A percentile compares a stretch with the other conserved stretches of the same genome.
Evolutionary conservation across 164 flowering plant species (phyloP).

Genomic region (Magnolia sinica): DNA sequence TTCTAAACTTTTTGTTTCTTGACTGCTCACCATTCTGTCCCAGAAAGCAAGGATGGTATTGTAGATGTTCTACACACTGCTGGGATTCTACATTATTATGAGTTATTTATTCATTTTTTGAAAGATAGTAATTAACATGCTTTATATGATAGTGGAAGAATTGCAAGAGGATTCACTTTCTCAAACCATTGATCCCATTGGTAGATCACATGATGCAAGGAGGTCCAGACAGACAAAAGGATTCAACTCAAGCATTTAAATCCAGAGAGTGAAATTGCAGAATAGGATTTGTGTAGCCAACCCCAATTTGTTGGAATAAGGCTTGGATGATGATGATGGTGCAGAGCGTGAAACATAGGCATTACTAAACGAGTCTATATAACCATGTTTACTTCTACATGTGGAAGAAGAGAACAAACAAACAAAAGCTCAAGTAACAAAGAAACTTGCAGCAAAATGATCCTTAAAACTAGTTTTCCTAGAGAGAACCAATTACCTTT

Average conservation of each 20-base stretch:
- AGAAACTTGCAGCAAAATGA: neutral
- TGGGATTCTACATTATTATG: too few species aligned
- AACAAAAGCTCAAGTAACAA: neutral
- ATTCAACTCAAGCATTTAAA: neutral
- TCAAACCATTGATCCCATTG: neutral
- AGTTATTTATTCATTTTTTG: too few species aligned
- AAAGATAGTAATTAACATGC: neutral
- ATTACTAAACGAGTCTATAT: neutral
- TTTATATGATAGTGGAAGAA: neutral
- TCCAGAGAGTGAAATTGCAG: neutral
- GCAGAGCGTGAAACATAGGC: neutral
- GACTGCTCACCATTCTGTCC: too few species aligned
- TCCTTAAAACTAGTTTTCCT: neutral
- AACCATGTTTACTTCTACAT: neutral
- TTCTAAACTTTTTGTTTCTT: too few species aligned
- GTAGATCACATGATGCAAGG: neutral
- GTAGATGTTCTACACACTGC: too few species aligned
- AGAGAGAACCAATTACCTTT: constrained; percentile 49
- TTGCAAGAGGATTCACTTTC: neutral
- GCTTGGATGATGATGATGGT: neutral
- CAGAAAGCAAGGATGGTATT: too few species aligned
- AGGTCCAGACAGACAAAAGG: neutral
- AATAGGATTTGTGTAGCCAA: too few species aligned
- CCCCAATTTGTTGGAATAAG: too few species aligned
- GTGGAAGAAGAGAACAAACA: neutral